phyloP scores from a whole-genome alignment of 345 rosid genomes.

The Alliaria petiolata region DNA sequence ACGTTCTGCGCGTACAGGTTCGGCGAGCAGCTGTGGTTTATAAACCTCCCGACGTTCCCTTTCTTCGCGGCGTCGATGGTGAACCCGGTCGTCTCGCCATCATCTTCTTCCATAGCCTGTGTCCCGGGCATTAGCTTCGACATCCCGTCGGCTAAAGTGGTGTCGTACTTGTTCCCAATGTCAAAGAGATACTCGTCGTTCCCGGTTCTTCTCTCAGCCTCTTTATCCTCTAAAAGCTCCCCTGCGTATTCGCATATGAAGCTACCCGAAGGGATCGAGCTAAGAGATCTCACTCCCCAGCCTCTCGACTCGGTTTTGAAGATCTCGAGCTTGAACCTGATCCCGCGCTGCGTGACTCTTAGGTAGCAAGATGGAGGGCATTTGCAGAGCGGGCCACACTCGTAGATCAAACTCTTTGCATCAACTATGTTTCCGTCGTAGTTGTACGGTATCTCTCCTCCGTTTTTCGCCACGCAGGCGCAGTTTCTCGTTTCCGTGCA shows the following conservation, averaged over 20 bases:
- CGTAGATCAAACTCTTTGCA: conserved; percentile 59
- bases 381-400: conserved; percentile 80
- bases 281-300: conserved; percentile 88
- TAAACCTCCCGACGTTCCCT: conserved; percentile 80
- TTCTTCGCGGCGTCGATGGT: conserved; percentile 74
- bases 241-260: conserved; percentile 91
- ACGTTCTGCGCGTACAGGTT: conserved; percentile 89
- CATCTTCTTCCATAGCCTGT: conserved; percentile 30
- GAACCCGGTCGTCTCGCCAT: conserved; percentile 38
- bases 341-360: conserved; percentile 72
- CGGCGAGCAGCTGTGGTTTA: conserved; percentile 93
- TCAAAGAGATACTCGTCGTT: conserved; percentile 90
- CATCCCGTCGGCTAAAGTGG: conserved; percentile 49
- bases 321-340: conserved; percentile 70
- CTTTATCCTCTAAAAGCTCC: conserved; percentile 72
- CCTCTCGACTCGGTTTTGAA: conserved; percentile 80
- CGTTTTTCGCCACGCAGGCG: conserved; percentile 58
- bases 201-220: conserved; percentile 69
- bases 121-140: conserved; percentile 41
- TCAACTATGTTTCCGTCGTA: conserved; percentile 68
- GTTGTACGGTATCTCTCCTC: conserved; percentile 78
- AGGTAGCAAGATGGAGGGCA: conserved; percentile 74
- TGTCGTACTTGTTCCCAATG: conserved; percentile 58
- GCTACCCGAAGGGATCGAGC: conserved; percentile 73
- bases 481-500: conserved; percentile 55